phyloP scores from a whole-genome alignment of 2,329 filamentous ascomycete genomes.

The Monilinia laxa region DNA sequence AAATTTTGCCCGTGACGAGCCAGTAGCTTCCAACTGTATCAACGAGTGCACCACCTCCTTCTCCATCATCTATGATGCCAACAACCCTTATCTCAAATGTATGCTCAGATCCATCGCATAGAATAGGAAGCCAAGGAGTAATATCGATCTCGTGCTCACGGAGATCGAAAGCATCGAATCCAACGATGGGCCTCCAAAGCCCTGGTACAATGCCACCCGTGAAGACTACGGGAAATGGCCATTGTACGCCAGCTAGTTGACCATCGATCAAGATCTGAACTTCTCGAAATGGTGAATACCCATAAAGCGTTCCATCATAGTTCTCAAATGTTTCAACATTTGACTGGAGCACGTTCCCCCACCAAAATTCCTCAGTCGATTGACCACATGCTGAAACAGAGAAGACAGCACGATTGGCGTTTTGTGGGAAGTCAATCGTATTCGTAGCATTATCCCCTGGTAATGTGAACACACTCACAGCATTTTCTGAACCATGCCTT shows the following conservation, averaged over 20 bases:
- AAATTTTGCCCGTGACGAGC: conserved; percentile 77
- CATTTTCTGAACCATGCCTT: conserved; percentile 48
- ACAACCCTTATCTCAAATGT: conserved; percentile 66
- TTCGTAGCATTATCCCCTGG: conserved; percentile 62
- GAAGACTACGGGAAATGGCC: conserved; percentile 81
- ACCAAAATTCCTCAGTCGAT: conserved; percentile 80
- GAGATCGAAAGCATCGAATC: conserved; percentile 76
- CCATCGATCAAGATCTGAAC: conserved; percentile 75
- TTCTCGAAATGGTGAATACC: conserved; percentile 74
- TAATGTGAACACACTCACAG: conserved; percentile 65
- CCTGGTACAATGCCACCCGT: conserved; percentile 77
- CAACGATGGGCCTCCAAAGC: conserved; percentile 76
- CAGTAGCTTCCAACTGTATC: conserved; percentile 64
- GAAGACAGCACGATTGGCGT: conserved; percentile 68
- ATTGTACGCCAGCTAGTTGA: conserved; percentile 68
- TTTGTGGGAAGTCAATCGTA: conserved; percentile 61
- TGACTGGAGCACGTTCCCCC: conserved; percentile 69
- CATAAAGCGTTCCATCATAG: conserved; percentile 58
- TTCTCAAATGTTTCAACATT: conserved; percentile 58
- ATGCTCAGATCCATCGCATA: conserved; percentile 65
- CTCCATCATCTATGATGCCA: conserved; percentile 58
- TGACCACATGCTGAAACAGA: conserved; percentile 78
- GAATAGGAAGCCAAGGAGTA: conserved; percentile 68
- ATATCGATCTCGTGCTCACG: conserved; percentile 80
- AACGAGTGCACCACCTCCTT: conserved; percentile 50